Evolutionary conservation across 2,329 filamentous ascomycete species (phyloP), one percentile per base, ranked within the genome.

Genomic region (Sporothrix sp.): DNA sequence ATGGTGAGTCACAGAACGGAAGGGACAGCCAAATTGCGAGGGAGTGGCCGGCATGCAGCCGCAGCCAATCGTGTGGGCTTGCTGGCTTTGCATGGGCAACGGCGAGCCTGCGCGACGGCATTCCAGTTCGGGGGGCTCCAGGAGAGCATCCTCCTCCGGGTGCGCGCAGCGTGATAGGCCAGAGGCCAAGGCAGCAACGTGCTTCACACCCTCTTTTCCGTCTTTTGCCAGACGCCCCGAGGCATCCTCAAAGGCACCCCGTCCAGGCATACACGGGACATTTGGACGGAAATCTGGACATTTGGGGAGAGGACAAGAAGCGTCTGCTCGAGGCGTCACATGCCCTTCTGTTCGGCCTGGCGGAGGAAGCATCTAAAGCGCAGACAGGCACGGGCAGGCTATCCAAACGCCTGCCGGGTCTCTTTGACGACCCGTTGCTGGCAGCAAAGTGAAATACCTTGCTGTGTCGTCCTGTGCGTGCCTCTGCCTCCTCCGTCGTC

Each of bases 211-310:
- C 44, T 46, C 44, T 37, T 35, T 23, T 18, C 7, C 6, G n/a
- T 18, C 25, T 39, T 35, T 16, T 38, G 45, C 35, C 45, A 48
- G 45, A 48, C 35, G 39, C 45, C 35, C 45, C 16, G 30, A 48
- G 39, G 21, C 32, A 33, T n/a, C n/a, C n/a, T n/a, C n/a, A n/a
- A n/a, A n/a, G n/a, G n/a, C 25, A 28, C 25, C 25, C 6, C 25
- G 25, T 10, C 25, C 25, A 28, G 25, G 25, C 25, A 28, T 6
- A 28, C 25, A 28, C 25, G n/a, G n/a, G n/a, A n/a, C n/a, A n/a
- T n/a, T n/a, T n/a, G n/a, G n/a, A n/a, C n/a, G n/a, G n/a, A n/a
- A n/a, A n/a, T n/a, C n/a, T n/a, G n/a, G n/a, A n/a, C 28, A 11
- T 7, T 30, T 11, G 28, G 28, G 11, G 28, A 11, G 28, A 11